These are phyloP conservation scores for Paramecium primaurelia DNA, from an alignment of 73 alveolate genomes.

Conservation along the genomic window DNA sequence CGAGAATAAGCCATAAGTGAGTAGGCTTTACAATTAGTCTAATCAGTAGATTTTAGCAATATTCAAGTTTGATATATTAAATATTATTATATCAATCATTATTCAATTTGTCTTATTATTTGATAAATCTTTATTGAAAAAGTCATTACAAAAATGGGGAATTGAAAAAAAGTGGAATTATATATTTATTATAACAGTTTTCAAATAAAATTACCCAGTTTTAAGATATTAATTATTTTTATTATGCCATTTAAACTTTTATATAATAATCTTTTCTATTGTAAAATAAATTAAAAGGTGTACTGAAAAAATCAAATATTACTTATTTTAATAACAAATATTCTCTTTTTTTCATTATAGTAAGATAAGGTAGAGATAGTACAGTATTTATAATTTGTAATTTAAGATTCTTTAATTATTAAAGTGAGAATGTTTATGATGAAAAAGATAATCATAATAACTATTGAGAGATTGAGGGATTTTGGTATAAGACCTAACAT, in stretches of 20 bases:
- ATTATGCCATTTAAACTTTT: neutral
- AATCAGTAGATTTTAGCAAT: conserved; percentile 11
- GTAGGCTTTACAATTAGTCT: neutral
- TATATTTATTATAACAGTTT: neutral
- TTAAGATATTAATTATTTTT: neutral
- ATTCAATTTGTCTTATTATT: neutral
- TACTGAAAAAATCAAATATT: neutral
- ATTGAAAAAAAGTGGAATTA: neutral
- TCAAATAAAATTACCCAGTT: neutral
- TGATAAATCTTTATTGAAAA: neutral
- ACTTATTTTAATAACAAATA: neutral
- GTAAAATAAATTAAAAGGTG: too few relatives aligned
- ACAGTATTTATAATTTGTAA: neutral
- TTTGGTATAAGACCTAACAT: neutral
- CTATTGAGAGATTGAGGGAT: neutral
- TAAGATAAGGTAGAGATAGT: too few relatives aligned
- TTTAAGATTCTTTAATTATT: neutral
- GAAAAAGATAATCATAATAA: neutral
- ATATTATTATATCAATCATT: neutral
- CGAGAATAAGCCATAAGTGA: conserved; percentile 18
- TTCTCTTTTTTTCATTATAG: neutral
- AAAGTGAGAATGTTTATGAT: neutral
- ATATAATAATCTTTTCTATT: too few relatives aligned
- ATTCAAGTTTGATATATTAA: conserved; percentile 9
- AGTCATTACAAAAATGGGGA: neutral